These are phyloP conservation scores for Botrytis squamosa DNA, from an alignment of 2,329 filamentous ascomycete species.

Conservation along the genomic window DNA sequence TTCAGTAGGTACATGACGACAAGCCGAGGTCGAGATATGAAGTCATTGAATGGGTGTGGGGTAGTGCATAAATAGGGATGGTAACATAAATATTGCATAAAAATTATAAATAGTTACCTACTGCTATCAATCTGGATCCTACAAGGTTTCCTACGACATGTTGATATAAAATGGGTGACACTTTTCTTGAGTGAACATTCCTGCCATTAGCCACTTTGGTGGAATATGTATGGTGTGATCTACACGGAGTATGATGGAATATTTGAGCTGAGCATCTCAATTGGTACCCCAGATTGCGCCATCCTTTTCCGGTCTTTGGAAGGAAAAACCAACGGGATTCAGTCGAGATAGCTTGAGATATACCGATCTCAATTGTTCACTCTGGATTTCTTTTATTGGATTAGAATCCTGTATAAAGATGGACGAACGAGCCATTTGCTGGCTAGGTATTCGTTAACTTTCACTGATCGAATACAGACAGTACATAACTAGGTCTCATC, in stretches of 20 bases:
- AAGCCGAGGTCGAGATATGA: constrained; percentile 4
- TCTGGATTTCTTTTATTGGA: not conserved
- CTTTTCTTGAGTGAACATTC: not conserved
- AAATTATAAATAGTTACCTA: not conserved
- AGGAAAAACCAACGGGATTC: not conserved
- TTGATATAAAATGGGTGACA: not conserved
- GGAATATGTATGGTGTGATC: not conserved
- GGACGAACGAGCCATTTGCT: not conserved
- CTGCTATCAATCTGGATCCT: not conserved
- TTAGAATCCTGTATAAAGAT: not conserved
- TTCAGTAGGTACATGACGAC: not conserved
- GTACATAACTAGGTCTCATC: not conserved
- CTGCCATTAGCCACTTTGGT: not conserved
- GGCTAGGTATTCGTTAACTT: not conserved
- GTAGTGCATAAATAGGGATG: constrained; percentile 1
- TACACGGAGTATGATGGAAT: not conserved
- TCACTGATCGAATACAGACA: not conserved
- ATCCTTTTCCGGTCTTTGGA: not conserved
- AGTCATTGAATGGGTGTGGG: constrained; percentile 15
- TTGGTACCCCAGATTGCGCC: not conserved
- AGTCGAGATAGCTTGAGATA: not conserved
- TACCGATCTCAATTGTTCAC: not conserved
- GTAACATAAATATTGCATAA: not conserved
- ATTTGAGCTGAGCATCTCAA: not conserved
- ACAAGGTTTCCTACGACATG: not conserved